A percentile compares a stretch with the other conserved stretches of the same genome.
These are phyloP conservation scores for Phialophora expanda DNA, from an alignment of 2,329 filamentous ascomycete genomes.

Conservation along the genomic window DNA sequence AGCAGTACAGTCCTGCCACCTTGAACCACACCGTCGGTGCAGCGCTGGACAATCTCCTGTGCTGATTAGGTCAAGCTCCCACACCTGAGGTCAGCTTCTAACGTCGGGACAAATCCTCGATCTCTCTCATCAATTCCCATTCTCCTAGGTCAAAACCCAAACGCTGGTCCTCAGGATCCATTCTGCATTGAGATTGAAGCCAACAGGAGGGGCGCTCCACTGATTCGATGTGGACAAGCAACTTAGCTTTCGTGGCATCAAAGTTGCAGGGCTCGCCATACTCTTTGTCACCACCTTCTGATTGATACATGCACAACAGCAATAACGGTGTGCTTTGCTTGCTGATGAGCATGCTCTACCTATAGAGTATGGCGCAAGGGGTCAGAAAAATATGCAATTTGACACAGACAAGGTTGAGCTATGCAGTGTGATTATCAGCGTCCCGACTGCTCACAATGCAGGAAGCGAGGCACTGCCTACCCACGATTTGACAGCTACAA, in stretches of 20 bases:
- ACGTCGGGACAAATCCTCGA: not conserved
- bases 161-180: not conserved
- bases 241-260: not conserved
- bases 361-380: constrained; percentile 23
- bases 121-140: not conserved
- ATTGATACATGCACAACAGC: not conserved
- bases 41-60: not conserved
- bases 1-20: not conserved
- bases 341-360: constrained; percentile 16
- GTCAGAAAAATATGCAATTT: not conserved
- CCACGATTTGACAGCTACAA: constrained; percentile 10
- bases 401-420: not conserved
- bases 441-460: constrained; percentile 23
- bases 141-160: not conserved
- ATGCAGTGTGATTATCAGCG: constrained; percentile 21
- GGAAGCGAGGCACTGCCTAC: constrained; percentile 14
- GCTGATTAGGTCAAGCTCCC: not conserved
- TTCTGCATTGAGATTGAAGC: not conserved
- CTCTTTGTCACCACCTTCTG: not conserved
- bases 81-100: not conserved
- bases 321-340: constrained; percentile 21
- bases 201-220: not conserved
- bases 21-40: not conserved
- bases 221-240: not conserved
- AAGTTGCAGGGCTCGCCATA: not conserved